Evolutionary conservation across 1,284 basidiomycete genomes (phyloP).

Genomic region (Heterobasidion parviporum): DNA sequence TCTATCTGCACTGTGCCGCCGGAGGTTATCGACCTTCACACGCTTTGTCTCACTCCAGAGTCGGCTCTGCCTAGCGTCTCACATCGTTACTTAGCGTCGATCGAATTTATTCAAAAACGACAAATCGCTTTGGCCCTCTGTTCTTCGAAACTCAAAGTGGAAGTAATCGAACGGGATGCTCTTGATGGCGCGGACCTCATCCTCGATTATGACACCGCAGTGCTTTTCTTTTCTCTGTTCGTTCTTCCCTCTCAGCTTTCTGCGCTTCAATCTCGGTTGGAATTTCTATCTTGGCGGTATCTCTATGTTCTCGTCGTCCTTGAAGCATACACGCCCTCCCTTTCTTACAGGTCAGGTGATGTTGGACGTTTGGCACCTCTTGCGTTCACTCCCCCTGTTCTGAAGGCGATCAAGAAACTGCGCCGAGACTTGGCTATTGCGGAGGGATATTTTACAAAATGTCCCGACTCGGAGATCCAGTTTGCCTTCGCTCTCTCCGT

Average conservation of each 20-base stretch:
- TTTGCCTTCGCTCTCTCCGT: constrained; percentile 57
- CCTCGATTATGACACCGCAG: constrained; percentile 30
- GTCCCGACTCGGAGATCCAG: constrained; percentile 28
- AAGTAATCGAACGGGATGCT: constrained; percentile 53
- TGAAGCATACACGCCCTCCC: constrained; percentile 50
- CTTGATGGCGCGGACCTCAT: constrained; percentile 27
- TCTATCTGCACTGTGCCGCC: neutral
- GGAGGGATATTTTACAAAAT: constrained; percentile 45
- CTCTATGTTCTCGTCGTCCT: constrained; percentile 47
- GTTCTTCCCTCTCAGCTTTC: constrained; percentile 45
- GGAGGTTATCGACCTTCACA: constrained; percentile 1
- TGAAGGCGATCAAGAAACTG: constrained; percentile 59
- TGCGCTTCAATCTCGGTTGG: constrained; percentile 29
- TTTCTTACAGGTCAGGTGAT: constrained; percentile 17
- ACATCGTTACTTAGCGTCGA: constrained; percentile 63
- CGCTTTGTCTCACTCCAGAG: neutral
- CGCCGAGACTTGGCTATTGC: constrained; percentile 50
- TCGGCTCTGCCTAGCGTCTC: constrained; percentile 18
- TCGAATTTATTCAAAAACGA: constrained; percentile 60
- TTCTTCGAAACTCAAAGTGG: constrained; percentile 33
- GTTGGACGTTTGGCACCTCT: constrained; percentile 2
- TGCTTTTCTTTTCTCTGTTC: constrained; percentile 48
- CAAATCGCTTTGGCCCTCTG: constrained; percentile 43
- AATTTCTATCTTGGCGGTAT: constrained; percentile 52
- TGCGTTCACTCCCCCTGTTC: constrained; percentile 50